These are phyloP conservation scores for Leccinum sublutescens DNA, from an alignment of 768 basidiomycete species.

Conservation along the genomic window DNA sequence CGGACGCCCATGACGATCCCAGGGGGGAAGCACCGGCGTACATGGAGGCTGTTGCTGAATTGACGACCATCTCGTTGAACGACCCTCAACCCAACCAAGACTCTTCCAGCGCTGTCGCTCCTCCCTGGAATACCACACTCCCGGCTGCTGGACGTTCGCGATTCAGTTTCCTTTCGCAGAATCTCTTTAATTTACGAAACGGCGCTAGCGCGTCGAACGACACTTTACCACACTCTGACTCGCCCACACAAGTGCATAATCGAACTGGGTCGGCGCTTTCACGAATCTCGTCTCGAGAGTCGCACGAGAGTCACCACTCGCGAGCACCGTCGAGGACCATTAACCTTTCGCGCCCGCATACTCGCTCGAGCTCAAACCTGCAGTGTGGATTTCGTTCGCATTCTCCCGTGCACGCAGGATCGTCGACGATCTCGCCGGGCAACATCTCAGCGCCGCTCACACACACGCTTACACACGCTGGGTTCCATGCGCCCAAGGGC, in stretches of 20 bases:
- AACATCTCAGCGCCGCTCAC: conserved; percentile 76
- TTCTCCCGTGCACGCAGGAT: conserved; percentile 44
- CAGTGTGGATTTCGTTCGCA: conserved; percentile 43
- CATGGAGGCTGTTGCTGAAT: conserved; percentile 41
- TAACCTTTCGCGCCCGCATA: conserved; percentile 35
- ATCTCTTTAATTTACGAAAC: conserved; percentile 36
- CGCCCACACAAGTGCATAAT: conserved; percentile 8
- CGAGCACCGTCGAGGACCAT: conserved; percentile 30
- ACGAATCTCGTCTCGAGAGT: conserved; percentile 23
- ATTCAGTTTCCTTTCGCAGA: conserved; percentile 44
- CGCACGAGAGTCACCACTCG: conserved; percentile 17
- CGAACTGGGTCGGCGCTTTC: conserved; percentile 23
- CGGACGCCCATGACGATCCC: conserved; percentile 31
- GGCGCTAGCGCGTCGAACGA: conserved; percentile 1
- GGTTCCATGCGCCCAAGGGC: conserved; percentile 57
- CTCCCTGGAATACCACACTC: neutral
- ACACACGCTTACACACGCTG: conserved; percentile 69
- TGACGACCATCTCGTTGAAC: conserved; percentile 14
- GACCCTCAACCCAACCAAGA: conserved; percentile 20
- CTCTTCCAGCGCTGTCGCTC: neutral
- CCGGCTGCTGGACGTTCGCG: conserved; percentile 36
- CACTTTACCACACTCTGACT: conserved; percentile 15
- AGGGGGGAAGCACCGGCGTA: conserved; percentile 70
- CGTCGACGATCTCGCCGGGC: conserved; percentile 67
- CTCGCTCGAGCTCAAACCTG: conserved; percentile 34